A percentile compares a stretch with the other conserved stretches of the same genome.
phyloP scores from a whole-genome alignment of 2,329 filamentous ascomycete species.

The Beauveria asiatica region DNA sequence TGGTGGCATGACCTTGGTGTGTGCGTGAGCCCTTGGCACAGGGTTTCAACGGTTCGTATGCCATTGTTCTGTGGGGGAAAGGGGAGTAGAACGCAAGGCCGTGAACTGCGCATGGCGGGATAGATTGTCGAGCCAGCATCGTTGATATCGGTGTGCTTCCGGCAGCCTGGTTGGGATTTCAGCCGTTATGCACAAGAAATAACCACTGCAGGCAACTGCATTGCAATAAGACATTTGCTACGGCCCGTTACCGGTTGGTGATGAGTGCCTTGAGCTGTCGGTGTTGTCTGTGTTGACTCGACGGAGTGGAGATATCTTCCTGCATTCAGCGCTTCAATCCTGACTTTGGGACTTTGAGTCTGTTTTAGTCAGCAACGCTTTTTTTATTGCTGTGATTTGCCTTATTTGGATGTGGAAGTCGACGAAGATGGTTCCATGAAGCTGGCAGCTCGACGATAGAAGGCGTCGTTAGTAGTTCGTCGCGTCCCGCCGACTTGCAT shows the following conservation, averaged over 20 bases:
- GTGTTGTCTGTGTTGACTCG: neutral
- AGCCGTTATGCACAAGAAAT: neutral
- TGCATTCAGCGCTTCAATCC: too few relatives aligned
- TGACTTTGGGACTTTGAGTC: neutral
- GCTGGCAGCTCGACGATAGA: neutral
- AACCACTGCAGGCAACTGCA: neutral
- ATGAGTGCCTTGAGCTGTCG: neutral
- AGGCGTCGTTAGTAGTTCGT: neutral
- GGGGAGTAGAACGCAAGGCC: neutral
- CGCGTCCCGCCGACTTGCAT: neutral
- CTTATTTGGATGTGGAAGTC: neutral
- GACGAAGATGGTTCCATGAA: too few relatives aligned
- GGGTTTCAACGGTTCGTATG: neutral
- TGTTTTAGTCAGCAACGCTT: neutral
- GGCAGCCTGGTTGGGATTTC: neutral
- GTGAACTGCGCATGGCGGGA: too few relatives aligned
- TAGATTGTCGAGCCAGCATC: neutral
- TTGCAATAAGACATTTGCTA: neutral
- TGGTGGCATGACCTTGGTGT: conserved; percentile 3
- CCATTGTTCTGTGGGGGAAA: neutral
- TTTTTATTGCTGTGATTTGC: neutral
- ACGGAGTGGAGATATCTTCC: neutral
- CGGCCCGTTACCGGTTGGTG: neutral
- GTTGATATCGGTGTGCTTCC: neutral
- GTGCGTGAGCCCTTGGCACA: neutral